These are phyloP conservation scores for Mycena sp. DNA, from an alignment of 1,284 basidiomycete genomes.

Conservation along the genomic window DNA sequence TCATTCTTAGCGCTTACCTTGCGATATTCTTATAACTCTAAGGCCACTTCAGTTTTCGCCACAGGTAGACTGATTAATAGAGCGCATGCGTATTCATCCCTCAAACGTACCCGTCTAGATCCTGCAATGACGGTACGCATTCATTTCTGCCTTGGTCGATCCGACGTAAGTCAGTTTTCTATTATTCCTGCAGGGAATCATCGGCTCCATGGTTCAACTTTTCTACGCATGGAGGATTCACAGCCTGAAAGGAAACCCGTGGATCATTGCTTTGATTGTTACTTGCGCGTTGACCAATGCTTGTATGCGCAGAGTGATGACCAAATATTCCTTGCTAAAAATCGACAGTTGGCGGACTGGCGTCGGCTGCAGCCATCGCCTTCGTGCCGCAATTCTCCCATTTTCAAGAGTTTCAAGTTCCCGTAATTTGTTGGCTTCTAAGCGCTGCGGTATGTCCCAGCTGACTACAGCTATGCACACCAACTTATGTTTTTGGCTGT, in stretches of 20 bases:
- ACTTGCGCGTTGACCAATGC: conserved; percentile 28
- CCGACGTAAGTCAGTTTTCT: not conserved
- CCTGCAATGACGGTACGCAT: conserved; percentile 45
- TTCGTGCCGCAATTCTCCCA: conserved; percentile 37
- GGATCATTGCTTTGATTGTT: conserved; percentile 18
- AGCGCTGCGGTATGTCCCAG: conserved; percentile 20
- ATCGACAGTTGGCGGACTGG: conserved; percentile 38
- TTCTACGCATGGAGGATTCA: conserved; percentile 51
- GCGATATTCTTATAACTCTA: not conserved
- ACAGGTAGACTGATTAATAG: conserved; percentile 37
- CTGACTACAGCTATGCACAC: too few species aligned
- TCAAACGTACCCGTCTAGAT: conserved; percentile 31
- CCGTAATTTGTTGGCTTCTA: conserved; percentile 37
- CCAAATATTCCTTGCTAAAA: conserved; percentile 21
- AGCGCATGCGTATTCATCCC: too few species aligned
- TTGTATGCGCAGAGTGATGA: conserved; percentile 13
- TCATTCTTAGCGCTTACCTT: not conserved
- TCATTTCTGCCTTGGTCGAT: not conserved
- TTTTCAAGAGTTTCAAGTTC: conserved; percentile 39
- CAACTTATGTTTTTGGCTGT: not conserved
- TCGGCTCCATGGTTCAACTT: conserved; percentile 44
- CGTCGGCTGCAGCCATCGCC: conserved; percentile 37
- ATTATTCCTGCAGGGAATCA: conserved; percentile 43
- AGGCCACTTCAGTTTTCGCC: conserved; percentile 39
- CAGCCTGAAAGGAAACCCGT: conserved; percentile 21